Evolutionary conservation across 371 early-diverging fungal species (phyloP).

Genomic region (Blakeslea trispora): DNA sequence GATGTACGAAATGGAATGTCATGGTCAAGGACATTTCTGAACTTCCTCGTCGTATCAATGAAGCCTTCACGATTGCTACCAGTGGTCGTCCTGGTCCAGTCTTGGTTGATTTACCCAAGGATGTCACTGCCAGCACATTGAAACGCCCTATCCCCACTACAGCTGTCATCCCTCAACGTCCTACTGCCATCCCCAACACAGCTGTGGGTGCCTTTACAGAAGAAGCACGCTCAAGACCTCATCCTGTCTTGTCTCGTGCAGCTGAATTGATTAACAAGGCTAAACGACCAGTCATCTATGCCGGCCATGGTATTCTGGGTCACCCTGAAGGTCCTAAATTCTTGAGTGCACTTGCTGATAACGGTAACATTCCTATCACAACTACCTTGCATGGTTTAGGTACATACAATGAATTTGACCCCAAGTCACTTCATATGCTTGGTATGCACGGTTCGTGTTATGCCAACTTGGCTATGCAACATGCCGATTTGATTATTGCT

Average conservation of each 20-base stretch:
- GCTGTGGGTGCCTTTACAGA: slow-evolving; percentile 49
- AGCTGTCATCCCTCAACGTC: slow-evolving; percentile 66
- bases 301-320: slow-evolving; percentile 89
- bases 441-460: slow-evolving; percentile 98
- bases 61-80: slow-evolving; percentile 95
- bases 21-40: slow-evolving; percentile 96
- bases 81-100: slow-evolving; percentile 97
- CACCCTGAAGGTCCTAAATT: slow-evolving; percentile 81
- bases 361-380: slow-evolving; percentile 93
- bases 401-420: slow-evolving; percentile 89
- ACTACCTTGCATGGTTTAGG: slow-evolving; percentile 94
- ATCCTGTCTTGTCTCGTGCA: slow-evolving; percentile 59
- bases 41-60: slow-evolving; percentile 94
- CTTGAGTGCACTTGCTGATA: slow-evolving; percentile 78
- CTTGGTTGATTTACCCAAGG: slow-evolving; percentile 96
- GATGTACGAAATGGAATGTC: slow-evolving; percentile 98
- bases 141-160: slow-evolving; percentile 80
- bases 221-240: slow-evolving; percentile 50
- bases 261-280: slow-evolving; percentile 88
- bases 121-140: slow-evolving; percentile 91
- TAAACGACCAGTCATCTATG: slow-evolving; percentile 92
- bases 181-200: slow-evolving; percentile 53
- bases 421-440: slow-evolving; percentile 92
- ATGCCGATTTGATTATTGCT: slow-evolving; percentile 92
- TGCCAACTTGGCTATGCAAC: slow-evolving; percentile 96